A percentile compares a stretch with the other conserved stretches of the same genome.
phyloP scores from a whole-genome alignment of 2,329 filamentous ascomycete species.

The Fusarium tanahbumbuense region DNA sequence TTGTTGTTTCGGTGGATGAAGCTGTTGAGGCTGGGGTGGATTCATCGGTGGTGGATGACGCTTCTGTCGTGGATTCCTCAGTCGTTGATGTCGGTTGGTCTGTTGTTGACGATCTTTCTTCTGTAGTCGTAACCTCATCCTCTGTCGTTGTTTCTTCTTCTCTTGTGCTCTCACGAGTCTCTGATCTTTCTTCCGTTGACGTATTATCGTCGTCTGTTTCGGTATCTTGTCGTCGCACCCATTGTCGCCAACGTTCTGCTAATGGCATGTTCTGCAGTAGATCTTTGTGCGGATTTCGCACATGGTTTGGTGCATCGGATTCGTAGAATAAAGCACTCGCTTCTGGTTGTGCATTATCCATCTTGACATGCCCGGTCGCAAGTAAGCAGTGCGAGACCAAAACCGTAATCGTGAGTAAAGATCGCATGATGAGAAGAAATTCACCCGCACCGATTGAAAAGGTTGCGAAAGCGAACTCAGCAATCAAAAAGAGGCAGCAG shows the following conservation, averaged over 20 bases:
- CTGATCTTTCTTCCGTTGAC: background rate
- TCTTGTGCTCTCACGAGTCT: background rate
- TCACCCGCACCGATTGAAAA: background rate
- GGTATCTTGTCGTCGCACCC: constrained; percentile 19
- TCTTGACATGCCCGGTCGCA: background rate
- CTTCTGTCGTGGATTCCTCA: background rate
- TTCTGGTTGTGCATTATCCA: background rate
- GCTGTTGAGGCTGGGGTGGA: background rate
- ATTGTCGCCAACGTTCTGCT: constrained; percentile 16
- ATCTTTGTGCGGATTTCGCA: background rate
- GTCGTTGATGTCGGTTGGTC: constrained; percentile 3
- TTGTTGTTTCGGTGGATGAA: constrained; percentile 6
- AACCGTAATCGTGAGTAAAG: background rate
- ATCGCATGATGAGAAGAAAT: constrained; percentile 1
- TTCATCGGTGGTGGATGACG: constrained; percentile 9
- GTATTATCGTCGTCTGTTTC: background rate
- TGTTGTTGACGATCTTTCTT: background rate
- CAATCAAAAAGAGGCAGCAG: background rate
- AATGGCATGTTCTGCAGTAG: background rate
- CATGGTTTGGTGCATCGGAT: background rate
- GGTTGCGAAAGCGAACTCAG: background rate
- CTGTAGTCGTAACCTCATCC: background rate
- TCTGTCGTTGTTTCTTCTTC: background rate
- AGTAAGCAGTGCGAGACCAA: background rate
- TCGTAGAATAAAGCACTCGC: background rate